phyloP scores from a whole-genome alignment of 1,284 basidiomycete genomes.

The Leccinum angustisporum region DNA sequence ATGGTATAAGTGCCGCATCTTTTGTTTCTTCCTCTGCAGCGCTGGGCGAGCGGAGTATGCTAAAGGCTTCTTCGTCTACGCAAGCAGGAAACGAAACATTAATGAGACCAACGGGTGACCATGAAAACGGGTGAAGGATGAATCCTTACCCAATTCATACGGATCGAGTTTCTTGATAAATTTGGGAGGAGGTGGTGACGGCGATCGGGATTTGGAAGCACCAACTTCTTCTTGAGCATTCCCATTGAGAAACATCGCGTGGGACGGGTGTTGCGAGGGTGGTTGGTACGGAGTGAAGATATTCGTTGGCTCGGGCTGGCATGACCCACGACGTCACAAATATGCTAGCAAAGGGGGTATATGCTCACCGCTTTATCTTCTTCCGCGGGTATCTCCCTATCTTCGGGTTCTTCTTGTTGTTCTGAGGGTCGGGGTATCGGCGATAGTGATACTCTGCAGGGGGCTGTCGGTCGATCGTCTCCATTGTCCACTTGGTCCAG shows the following conservation, averaged over 20 bases:
- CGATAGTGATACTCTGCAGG: not conserved
- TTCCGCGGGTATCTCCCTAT: not conserved
- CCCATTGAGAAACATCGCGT: conserved; percentile 7
- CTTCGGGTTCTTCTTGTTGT: not conserved
- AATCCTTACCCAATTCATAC: conserved; percentile 28
- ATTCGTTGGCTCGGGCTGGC: conserved; percentile 4
- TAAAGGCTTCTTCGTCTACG: conserved; percentile 30
- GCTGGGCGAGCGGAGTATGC: conserved; percentile 13
- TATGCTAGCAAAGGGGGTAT: not conserved
- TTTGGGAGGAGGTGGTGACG: conserved; percentile 9
- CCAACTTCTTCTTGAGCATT: not conserved
- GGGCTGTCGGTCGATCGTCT: not conserved
- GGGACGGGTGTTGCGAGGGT: conserved; percentile 24
- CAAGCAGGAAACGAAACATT: not conserved
- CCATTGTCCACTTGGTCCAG: not conserved
- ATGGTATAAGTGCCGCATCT: not conserved
- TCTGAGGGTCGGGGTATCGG: not conserved
- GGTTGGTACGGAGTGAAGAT: conserved; percentile 30
- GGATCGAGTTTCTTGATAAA: conserved; percentile 30
- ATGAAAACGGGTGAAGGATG: not conserved
- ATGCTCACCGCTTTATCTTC: conserved; percentile 9
- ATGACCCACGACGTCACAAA: not conserved
- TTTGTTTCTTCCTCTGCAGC: conserved; percentile 6
- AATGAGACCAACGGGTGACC: not conserved
- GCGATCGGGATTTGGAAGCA: not conserved